Percentiles rank a stretch among this genome's conserved stretches.
Evolutionary conservation across 2,329 filamentous ascomycete genomes (phyloP).

Genomic region (Sporothrix protearum): DNA sequence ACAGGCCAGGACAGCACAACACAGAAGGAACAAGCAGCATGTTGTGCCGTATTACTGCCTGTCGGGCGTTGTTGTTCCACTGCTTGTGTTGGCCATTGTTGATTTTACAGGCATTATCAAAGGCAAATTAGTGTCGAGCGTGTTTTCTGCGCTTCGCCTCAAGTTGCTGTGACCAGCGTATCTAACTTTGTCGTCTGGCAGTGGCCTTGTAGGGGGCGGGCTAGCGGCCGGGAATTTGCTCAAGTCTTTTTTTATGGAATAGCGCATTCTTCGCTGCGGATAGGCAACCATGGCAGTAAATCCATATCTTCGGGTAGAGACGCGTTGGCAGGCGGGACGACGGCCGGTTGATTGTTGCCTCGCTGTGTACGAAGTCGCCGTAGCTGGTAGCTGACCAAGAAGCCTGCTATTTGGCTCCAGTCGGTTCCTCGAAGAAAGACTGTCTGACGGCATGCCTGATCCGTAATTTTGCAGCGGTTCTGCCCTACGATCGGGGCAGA

Average conservation of each 20-base stretch:
- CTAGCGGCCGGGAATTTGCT: conserved; percentile 1
- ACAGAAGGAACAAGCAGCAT: neutral
- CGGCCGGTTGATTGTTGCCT: neutral
- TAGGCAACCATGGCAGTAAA: neutral
- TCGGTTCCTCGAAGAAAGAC: neutral
- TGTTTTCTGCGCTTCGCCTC: neutral
- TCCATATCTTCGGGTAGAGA: neutral
- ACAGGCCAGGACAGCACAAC: neutral
- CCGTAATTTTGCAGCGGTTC: neutral
- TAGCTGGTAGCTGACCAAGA: no score
- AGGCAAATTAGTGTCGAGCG: neutral
- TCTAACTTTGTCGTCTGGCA: neutral
- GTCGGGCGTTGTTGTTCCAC: neutral
- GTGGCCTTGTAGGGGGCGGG: neutral
- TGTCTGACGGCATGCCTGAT: neutral
- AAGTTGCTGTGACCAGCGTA: neutral
- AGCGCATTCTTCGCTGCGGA: neutral
- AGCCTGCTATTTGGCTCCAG: neutral
- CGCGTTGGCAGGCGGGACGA: neutral
- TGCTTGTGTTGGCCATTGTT: neutral
- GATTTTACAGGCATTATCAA: neutral
- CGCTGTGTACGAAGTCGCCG: no score
- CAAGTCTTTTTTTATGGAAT: neutral
- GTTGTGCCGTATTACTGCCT: conserved; percentile 10
- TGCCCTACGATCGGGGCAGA: neutral